These are phyloP conservation scores for Acmispon strigosus DNA, from an alignment of 306 rosid species.

Conservation along the genomic window DNA sequence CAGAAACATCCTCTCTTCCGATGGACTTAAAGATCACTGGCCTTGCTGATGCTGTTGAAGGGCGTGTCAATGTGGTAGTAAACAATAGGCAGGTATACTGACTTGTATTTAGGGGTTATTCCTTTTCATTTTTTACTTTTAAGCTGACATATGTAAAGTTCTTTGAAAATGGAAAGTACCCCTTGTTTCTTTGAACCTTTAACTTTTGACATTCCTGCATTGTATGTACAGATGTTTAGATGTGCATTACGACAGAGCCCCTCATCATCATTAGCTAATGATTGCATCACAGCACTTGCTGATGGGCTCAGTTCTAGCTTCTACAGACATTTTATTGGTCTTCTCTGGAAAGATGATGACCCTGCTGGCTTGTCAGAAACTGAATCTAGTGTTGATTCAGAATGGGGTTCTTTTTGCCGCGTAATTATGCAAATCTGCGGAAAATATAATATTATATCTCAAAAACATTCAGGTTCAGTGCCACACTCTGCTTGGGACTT, in stretches of 20 bases:
- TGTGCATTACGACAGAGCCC: conserved; percentile 76
- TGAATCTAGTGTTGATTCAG: conserved; percentile 49
- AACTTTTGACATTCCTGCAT: conserved; percentile 5
- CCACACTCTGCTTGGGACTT: conserved; percentile 78
- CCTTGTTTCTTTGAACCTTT: background rate
- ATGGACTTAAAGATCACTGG: conserved; percentile 65
- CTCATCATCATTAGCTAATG: conserved; percentile 67
- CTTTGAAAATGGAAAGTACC: background rate
- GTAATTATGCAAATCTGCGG: conserved; percentile 64
- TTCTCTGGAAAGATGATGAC: conserved; percentile 81
- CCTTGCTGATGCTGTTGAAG: conserved; percentile 85
- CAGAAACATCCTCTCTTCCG: conserved; percentile 51
- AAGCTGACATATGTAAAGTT: conserved; percentile 10
- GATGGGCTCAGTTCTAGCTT: conserved; percentile 70
- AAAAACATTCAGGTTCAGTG: conserved; percentile 26
- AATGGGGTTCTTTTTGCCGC: conserved; percentile 71
- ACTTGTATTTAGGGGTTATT: conserved; percentile 7
- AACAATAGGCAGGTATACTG: conserved; percentile 68
- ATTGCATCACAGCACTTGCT: conserved; percentile 86
- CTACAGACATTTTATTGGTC: conserved; percentile 72
- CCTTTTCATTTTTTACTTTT: background rate
- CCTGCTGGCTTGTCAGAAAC: conserved; percentile 46
- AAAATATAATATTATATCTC: conserved; percentile 28
- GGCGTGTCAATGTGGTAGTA: conserved; percentile 67
- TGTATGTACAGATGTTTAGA: conserved; percentile 63